Base-by-base conservation (phyloP, 805 yeast genomes). In the Wickerhamomyces ciferrii region DNA sequence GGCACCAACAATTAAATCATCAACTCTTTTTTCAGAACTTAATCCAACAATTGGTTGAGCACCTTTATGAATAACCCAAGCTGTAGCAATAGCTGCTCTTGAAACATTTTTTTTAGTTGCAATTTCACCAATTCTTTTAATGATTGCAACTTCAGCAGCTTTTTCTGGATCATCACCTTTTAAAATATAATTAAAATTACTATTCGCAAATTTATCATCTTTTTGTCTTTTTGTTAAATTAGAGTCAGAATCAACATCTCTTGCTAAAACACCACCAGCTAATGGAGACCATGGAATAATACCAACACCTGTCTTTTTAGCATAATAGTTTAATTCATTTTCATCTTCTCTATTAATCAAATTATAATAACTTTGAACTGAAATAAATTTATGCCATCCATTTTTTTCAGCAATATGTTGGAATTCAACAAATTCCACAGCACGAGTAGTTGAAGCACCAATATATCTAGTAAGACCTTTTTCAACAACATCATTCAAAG, bases 361-460 rank as follows among this genome's bases (percentile, higher is more conserved):
- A 41, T 76, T 79, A 62, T 80, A 78, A 57, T 65, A 72, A 50
- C 76, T 73, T 62, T 83, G 87, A 75, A 79, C 74, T 29, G 76
- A 68, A 43, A 81, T 69, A 53, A 82, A 82, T 60, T 78, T 78
- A 52, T 67, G 67, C 83, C 83, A 81, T 34, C 73, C 74, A 50
- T 72, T 52, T 58, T 68, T 67, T 46, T 80, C 84, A 4, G 87
- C 87, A 44, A 71, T 62, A 46, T 61, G 61, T 58, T 82, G 87
- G 54, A 78, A 54, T 54, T 69, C 70, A 2, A 71, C 79, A 56
- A 81, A 79, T 52, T 80, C 78, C 20, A 65, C 64, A 2, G 82
- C 74, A 52, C 67, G 69, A 83, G 79, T 81, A 2, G 83, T 63
- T 0, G 84, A 79, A 1, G 84, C 84, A 13, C 86, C 87, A 49